These are phyloP conservation scores for Tuber umbilicatum DNA, from an alignment of 495 filamentous ascomycete species.

Conservation along the genomic window DNA sequence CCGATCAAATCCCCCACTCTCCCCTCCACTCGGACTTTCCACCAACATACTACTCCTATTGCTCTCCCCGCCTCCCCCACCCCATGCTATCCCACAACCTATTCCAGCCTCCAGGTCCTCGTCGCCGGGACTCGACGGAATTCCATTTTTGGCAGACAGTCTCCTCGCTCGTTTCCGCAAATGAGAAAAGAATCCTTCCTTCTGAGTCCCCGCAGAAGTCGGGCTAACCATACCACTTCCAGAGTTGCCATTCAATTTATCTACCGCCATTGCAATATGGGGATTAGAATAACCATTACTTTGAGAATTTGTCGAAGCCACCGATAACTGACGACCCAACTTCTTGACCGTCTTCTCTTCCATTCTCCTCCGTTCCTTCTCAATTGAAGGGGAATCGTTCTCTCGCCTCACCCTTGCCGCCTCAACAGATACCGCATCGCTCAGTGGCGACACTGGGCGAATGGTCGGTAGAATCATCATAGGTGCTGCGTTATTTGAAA, in stretches of 20 bases:
- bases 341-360: conserved; percentile 79
- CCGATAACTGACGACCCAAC: conserved; percentile 88
- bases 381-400: conserved; percentile 39
- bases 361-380: conserved; percentile 45
- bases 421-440: conserved; percentile 85
- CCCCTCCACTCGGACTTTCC: conserved; percentile 47
- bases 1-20: conserved; percentile 55
- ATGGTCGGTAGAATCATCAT: conserved; percentile 98
- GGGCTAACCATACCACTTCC: conserved; percentile 33
- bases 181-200: conserved; percentile 97
- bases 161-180: conserved; percentile 87
- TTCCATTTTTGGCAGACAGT: conserved; percentile 69
- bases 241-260: conserved; percentile 76
- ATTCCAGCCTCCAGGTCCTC: conserved; percentile 90
- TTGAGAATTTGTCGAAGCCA: conserved; percentile 85
- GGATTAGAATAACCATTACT: conserved; percentile 75
- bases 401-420: conserved; percentile 46
- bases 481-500: conserved; percentile 63
- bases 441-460: conserved; percentile 85
- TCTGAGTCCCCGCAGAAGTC: conserved; percentile 51
- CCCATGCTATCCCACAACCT: conserved; percentile 57
- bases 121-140: conserved; percentile 60
- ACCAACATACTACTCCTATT: conserved; percentile 78
- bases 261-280: conserved; percentile 84
- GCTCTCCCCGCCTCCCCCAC: conserved; percentile 57